Base-by-base conservation (phyloP, 2,329 filamentous ascomycete genomes). In the Volutella citrinella region DNA sequence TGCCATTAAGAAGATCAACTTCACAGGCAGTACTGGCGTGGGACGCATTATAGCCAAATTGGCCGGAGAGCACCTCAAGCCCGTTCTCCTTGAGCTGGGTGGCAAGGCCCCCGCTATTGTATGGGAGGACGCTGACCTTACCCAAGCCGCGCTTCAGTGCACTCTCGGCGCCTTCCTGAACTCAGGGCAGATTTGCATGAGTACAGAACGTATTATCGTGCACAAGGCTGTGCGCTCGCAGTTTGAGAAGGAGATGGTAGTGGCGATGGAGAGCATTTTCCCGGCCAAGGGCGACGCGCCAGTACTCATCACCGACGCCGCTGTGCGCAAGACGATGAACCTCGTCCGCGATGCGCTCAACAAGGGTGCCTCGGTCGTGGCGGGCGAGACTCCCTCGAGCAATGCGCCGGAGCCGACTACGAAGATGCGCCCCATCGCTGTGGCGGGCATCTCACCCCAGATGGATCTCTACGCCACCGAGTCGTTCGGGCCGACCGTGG, bases 171-270 rank as follows among this genome's bases (percentile, higher is more conserved):
- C 51, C 0, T 54, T 45, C 29, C 50, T 87, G 40, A 76, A 90
- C 57, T 68, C 69, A 3, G 87, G 87, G 1, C 87, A 94, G 64
- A 79, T 91, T 27, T 93, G 87, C 70, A 91, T 93, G 86, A 82
- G 82, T 61, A 68, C 73, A 18, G 38, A 42, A 14, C 34, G 38
- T 16, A 45, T 45, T 18, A 21, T 45, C 13, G 38, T 36, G 71
- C 73, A 38, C 30, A 36, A 38, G 10, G 84, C 82, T 0, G 69
- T 82, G 14, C 58, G 30, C 1, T n/a, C 15, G 6, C 18, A 26
- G 5, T 34, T 44, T 4, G 29, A 36, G 20, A 26, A 36, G 19
- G 33, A 31, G 13, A 27, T 44, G 11, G 36, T 32, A 24, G 20
- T 35, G 14, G 33, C 29, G 22, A 32, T 34, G 2, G 30, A 30